Percentiles rank a stretch among this genome's conserved stretches.
Conservation (phyloP, 2,329 filamentous ascomycete genomes). For the Penicillium sp. region DNA sequence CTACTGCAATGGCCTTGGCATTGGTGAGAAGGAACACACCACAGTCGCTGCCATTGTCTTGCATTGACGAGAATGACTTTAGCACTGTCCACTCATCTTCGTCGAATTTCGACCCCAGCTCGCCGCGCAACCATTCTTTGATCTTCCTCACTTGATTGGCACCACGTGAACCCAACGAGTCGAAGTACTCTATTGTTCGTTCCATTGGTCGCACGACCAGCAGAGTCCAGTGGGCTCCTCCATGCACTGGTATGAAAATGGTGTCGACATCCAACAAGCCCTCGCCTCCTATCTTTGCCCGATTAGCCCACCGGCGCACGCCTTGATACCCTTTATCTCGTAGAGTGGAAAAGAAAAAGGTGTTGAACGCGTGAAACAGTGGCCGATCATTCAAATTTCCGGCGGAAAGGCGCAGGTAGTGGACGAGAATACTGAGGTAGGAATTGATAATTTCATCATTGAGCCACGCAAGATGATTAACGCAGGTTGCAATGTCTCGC, state of each 20-base stretch:
- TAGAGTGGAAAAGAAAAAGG: constrained; percentile 44
- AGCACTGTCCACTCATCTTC: constrained; percentile 44
- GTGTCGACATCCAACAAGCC: constrained; percentile 43
- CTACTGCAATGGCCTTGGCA: constrained; percentile 45
- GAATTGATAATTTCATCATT: constrained; percentile 47
- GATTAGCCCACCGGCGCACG: constrained; percentile 42
- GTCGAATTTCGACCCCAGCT: constrained; percentile 38
- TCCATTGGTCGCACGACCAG: constrained; percentile 42
- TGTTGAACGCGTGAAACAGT: constrained; percentile 42
- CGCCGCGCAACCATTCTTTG: constrained; percentile 41
- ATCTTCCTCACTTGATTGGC: constrained; percentile 31
- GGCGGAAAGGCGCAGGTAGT: constrained; percentile 33
- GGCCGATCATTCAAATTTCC: constrained; percentile 36
- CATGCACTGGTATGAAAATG: constrained; percentile 47
- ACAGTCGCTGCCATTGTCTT: constrained; percentile 47
- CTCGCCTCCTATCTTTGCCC: constrained; percentile 46
- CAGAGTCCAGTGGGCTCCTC: constrained; percentile 46
- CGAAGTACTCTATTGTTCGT: constrained; percentile 46
- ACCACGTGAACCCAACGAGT: constrained; percentile 39
- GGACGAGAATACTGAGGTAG: constrained; percentile 41
- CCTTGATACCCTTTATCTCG: constrained; percentile 38
- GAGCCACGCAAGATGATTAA: constrained; percentile 37
- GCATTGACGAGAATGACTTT: constrained; percentile 39
- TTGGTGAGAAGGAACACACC: constrained; percentile 49
- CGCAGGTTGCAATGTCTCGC: constrained; percentile 36